Evolutionary conservation across 306 rosid genomes (phyloP).

Genomic region (Vigna unguiculata): DNA sequence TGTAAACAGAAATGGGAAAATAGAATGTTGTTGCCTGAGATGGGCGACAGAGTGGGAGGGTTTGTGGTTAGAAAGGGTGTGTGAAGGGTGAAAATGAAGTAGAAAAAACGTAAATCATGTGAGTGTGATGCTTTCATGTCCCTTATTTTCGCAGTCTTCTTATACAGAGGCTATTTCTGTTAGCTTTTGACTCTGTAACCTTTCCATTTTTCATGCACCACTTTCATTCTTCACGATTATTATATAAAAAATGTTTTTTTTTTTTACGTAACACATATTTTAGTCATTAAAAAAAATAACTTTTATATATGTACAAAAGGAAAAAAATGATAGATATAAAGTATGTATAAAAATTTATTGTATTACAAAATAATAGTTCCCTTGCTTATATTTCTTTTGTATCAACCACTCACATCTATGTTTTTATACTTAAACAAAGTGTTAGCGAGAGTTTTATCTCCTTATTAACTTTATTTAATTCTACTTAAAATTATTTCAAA

Average conservation of each 20-base stretch:
- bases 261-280: too few species aligned
- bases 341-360: too few species aligned
- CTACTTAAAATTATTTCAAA: too few species aligned
- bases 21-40: neutral
- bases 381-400: too few species aligned
- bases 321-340: too few species aligned
- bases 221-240: neutral
- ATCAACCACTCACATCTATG: too few species aligned
- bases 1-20: neutral
- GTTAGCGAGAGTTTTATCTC: too few species aligned
- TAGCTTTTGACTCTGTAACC: conserved; percentile 40
- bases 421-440: too few species aligned
- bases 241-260: neutral
- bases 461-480: too few species aligned
- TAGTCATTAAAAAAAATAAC: too few species aligned
- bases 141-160: conserved; percentile 44
- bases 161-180: conserved; percentile 4
- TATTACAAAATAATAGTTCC: too few species aligned
- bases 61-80: conserved; percentile 41
- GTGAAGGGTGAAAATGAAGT: neutral
- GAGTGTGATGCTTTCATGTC: neutral
- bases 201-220: conserved; percentile 1
- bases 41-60: conserved; percentile 42
- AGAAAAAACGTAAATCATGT: neutral
- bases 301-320: too few species aligned